These are phyloP conservation scores for Lanmaoa pseudosensibilis DNA, from an alignment of 768 basidiomycete genomes.

Conservation along the genomic window DNA sequence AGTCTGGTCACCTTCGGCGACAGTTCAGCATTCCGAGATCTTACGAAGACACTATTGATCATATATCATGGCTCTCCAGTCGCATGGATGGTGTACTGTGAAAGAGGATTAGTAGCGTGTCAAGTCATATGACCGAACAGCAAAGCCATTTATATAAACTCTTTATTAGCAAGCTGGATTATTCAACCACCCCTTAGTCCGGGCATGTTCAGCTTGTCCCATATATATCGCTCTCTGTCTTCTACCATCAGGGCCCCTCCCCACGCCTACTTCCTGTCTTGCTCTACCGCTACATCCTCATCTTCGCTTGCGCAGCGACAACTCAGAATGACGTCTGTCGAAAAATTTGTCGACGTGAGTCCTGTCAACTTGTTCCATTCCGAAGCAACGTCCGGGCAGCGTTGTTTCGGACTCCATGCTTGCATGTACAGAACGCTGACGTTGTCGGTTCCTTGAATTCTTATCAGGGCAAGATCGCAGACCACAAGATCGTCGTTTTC, in stretches of 20 bases:
- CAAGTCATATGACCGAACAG: not conserved
- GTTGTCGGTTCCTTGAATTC: conserved; percentile 36
- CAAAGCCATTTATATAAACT: no score
- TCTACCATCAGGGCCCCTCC: conserved; percentile 3
- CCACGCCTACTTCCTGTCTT: not conserved
- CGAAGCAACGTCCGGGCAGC: not conserved
- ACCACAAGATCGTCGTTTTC: conserved; percentile 57
- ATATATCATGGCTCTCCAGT: no score
- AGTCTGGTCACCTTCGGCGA: no score
- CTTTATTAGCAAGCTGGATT: no score
- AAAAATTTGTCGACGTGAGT: conserved; percentile 45
- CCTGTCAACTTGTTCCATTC: not conserved
- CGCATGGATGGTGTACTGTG: no score
- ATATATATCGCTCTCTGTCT: conserved; percentile 26
- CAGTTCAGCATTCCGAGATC: not conserved
- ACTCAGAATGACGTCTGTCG: conserved; percentile 26
- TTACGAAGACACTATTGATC: not conserved
- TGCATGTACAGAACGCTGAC: conserved; percentile 13
- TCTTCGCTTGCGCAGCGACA: conserved; percentile 19
- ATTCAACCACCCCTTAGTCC: not conserved
- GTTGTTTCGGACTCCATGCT: not conserved
- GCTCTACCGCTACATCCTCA: conserved; percentile 31
- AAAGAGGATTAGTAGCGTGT: not conserved
- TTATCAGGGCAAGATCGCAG: conserved; percentile 46
- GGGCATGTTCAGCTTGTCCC: conserved; percentile 13